Conservation (phyloP, 768 basidiomycete species). For the Tylopilus plumbeoviolaceoides region DNA sequence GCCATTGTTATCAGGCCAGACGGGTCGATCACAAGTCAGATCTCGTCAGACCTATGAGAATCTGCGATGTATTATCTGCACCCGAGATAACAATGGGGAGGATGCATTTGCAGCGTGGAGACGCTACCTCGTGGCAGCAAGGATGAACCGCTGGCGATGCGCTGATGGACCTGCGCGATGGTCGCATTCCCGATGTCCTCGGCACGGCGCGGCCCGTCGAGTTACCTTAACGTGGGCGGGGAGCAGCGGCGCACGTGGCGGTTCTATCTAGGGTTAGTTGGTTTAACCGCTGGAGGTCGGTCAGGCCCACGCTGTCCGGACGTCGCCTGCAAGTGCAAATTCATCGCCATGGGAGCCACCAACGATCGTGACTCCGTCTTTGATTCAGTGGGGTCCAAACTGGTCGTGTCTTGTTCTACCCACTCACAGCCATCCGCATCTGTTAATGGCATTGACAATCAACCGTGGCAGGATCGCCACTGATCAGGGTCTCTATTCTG, state of each 20-base stretch:
- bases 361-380: constrained; percentile 16
- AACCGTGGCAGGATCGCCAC: constrained; percentile 16
- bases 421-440: background rate
- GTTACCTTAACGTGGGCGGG: constrained; percentile 3
- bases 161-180: constrained; percentile 14
- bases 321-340: constrained; percentile 14
- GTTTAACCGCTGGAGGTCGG: background rate
- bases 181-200: constrained; percentile 18
- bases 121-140: constrained; percentile 20
- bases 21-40: constrained; percentile 5
- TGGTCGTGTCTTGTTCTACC: background rate
- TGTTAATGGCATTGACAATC: constrained; percentile 6
- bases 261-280: background rate
- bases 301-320: constrained; percentile 1
- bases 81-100: constrained; percentile 7
- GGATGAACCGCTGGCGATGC: constrained; percentile 12
- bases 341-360: constrained; percentile 21
- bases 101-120: background rate
- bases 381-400: background rate
- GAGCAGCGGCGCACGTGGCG: constrained; percentile 8
- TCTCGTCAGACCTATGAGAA: background rate
- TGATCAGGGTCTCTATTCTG: constrained; percentile 13
- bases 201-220: constrained; percentile 7
- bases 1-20: constrained; percentile 2
- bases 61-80: constrained; percentile 13